Evolutionary conservation across 2,329 filamentous ascomycete genomes (phyloP), one percentile per base, ranked within the genome.

Genomic region (Nothophoma quercina): DNA sequence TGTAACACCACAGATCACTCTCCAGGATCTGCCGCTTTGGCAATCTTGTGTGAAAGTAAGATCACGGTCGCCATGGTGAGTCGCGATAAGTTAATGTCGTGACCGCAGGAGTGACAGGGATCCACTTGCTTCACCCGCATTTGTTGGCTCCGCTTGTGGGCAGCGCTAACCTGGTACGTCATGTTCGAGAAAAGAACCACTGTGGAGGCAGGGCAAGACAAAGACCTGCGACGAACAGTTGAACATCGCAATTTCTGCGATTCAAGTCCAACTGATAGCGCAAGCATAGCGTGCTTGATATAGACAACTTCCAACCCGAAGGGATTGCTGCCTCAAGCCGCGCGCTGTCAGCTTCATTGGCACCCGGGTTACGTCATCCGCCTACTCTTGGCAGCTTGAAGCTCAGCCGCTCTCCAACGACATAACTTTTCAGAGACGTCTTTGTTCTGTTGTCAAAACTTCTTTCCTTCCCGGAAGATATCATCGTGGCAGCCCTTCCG

Each of bases 351-450:
- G 40, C 45, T 40, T 34, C 30, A 18, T 18, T 40, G 41, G 49
- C 56, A 42, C 16, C 39, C 16, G 43, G 18, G 55, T 67, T 67
- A 67, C 64, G 64, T 67, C 64, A 67, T 63, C 60, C 46, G 53
- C 41, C 18, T 33, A 45, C 43, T 38, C 62, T 63, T 63, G 60
- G 62, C 63, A 50, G 33, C 35, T 50, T 33, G 41, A 41, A 44
- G 38, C 50, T 59, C 62, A 64, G 63, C 62, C 59, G 50, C 58
- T 48, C 49, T 52, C 54, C 51, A 51, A 44, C 56, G 43, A 35
- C 38, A 47, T 38, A 13, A 47, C 35, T 48, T 48, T 55, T 54
- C 54, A 45, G 46, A 56, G 45, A 36, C 29, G 45, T 25, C 40
- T 26, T 36, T 41, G 12, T 47, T 38, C 16, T 22, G 35, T 22